Conservation (phyloP, 2,329 filamentous ascomycete genomes). For the Sarocladium kiliense region DNA sequence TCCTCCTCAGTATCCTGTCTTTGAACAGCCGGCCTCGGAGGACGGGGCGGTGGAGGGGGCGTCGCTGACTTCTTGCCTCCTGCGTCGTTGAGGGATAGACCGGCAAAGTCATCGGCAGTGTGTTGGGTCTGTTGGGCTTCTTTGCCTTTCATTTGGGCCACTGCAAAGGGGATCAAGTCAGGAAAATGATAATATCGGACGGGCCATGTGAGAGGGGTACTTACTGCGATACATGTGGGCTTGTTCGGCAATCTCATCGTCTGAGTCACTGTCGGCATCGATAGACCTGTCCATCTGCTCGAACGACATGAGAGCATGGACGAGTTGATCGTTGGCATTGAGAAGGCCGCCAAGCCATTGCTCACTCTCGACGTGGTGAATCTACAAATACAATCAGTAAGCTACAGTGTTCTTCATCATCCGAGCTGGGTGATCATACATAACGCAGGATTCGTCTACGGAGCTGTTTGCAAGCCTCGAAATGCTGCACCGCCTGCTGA, state of each 20-base stretch:
- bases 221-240: slow-evolving; percentile 59
- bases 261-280: slow-evolving; percentile 67
- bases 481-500: slow-evolving; percentile 64
- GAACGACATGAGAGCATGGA: slow-evolving; percentile 87
- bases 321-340: slow-evolving; percentile 93
- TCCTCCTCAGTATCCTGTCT: slow-evolving; percentile 33
- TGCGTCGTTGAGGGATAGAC: slow-evolving; percentile 40
- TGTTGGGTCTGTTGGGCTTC: slow-evolving; percentile 35
- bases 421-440: slow-evolving; percentile 33
- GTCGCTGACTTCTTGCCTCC: slow-evolving; percentile 41
- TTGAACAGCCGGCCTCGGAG: slow-evolving; percentile 31
- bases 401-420: neutral
- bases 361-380: slow-evolving; percentile 85
- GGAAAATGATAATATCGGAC: slow-evolving; percentile 9
- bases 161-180: slow-evolving; percentile 27
- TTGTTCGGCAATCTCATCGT: slow-evolving; percentile 58
- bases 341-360: slow-evolving; percentile 88
- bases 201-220: slow-evolving; percentile 20
- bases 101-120: slow-evolving; percentile 34
- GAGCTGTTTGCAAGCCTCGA: slow-evolving; percentile 82
- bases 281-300: slow-evolving; percentile 88
- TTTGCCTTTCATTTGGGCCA: slow-evolving; percentile 48
- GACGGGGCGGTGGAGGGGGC: slow-evolving; percentile 40
- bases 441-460: slow-evolving; percentile 83
- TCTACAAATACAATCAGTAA: slow-evolving; percentile 37